Evolutionary conservation across 163 green algal species (phyloP), one percentile per base, ranked within the genome.

Genomic region (Chlorella variabilis): DNA sequence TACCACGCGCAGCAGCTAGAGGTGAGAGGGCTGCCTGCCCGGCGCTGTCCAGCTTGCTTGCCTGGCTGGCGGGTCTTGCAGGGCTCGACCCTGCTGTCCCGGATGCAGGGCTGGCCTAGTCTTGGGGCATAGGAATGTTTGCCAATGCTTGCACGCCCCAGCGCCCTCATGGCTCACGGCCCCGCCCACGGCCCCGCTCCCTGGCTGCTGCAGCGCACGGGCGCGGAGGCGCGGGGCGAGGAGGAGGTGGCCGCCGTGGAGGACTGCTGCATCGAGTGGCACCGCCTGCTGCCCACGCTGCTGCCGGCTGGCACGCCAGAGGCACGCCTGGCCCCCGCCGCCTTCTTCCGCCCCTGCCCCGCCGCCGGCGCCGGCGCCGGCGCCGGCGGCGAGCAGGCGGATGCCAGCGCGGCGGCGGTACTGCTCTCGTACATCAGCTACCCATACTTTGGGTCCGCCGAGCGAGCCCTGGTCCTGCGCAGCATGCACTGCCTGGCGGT

Each of bases 361-460:
- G 58, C 39, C 17, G 29, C 59, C 15, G 59, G 20, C 21, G n/a
- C 33, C 17, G 20, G 38, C 56, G 9, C 4, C 21, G 54, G 48
- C 4, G 13, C 11, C 2, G 36, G 36, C 36, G 36, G 7, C 1
- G 25, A n/a, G 18, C 25, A 18, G 29, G 38, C 39, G 75, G 21
- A 8, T n/a, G 63, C 9, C 59, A 71, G 75, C 58, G 75, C 75
- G 20, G 83, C 83, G 25, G 77, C 70, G 9, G 56, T 71, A 29
- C 62, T 87, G 48, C 77, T 84, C 9, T 87, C 83, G 0, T 87
- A 75, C 70, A 54, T 87, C 68, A 63, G n/a, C 38, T 87, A 87
- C 70, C 76, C 69, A 5, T 87, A 62, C 45, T 87, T 87, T 61
- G 59, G 36, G 20, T 58, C 48, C 20, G 49, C 11, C n/a, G 45